Evolutionary conservation across 1,139 yeast species (phyloP).

Genomic region (Lodderomyces elongisporus): DNA sequence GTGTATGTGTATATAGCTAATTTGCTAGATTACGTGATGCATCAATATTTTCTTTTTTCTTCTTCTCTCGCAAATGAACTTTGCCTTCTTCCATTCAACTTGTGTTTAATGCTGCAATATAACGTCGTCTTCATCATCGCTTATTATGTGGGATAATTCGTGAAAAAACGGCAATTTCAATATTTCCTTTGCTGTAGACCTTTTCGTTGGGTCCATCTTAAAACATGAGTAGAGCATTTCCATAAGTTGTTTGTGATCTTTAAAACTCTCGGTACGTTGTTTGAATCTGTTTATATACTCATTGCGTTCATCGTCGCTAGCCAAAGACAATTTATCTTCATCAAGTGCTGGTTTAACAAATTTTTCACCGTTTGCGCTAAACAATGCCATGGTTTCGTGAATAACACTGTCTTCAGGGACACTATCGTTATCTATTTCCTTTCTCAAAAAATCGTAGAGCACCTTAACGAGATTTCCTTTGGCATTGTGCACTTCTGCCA

Average conservation of each 20-base stretch:
- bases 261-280: conserved; percentile 22
- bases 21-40: not conserved
- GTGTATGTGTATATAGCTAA: conserved; percentile 1
- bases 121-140: conserved; percentile 31
- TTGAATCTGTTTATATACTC: conserved; percentile 11
- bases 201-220: conserved; percentile 50
- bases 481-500: conserved; percentile 17
- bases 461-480: conserved; percentile 31
- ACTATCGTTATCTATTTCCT: conserved; percentile 32
- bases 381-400: conserved; percentile 32
- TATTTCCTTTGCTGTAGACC: conserved; percentile 54
- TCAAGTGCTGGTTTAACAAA: conserved; percentile 21
- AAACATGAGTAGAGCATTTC: conserved; percentile 52
- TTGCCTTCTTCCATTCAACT: no score
- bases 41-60: no score
- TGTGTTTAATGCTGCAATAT: conserved; percentile 1
- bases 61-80: no score
- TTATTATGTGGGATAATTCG: conserved; percentile 25
- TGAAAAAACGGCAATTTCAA: conserved; percentile 52
- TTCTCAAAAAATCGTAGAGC: conserved; percentile 25
- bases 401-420: conserved; percentile 38
- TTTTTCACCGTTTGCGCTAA: conserved; percentile 22
- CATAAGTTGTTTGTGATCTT: conserved; percentile 43
- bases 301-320: conserved; percentile 7
- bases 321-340: conserved; percentile 1